phyloP scores from a whole-genome alignment of 805 yeast genomes.

The Saccharomycopsis oosterbeekiorum region DNA sequence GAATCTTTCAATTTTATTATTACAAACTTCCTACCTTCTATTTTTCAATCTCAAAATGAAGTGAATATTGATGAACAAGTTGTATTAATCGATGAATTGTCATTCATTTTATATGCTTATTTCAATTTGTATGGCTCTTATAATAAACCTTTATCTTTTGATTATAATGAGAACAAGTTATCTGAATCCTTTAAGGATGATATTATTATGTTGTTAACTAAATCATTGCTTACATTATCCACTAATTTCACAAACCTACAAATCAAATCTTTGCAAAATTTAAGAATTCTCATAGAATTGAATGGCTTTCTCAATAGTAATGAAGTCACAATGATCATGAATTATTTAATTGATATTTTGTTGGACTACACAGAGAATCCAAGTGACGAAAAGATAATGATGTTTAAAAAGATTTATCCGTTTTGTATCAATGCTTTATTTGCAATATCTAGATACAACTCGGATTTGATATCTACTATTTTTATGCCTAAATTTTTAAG shows the following conservation, averaged over 20 bases:
- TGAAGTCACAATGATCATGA: conserved; percentile 55
- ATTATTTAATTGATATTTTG: conserved; percentile 54
- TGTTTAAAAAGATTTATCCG: conserved; percentile 9
- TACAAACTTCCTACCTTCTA: conserved; percentile 15
- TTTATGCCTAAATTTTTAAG: conserved; percentile 14
- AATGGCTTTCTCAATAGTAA: conserved; percentile 37
- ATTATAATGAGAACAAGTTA: conserved; percentile 23
- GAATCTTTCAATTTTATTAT: conserved; percentile 39
- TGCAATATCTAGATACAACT: conserved; percentile 5
- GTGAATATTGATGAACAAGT: conserved; percentile 45
- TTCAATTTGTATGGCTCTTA: conserved; percentile 30
- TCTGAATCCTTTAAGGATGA: conserved; percentile 51
- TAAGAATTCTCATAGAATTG: conserved; percentile 46
- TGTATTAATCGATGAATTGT: conserved; percentile 46
- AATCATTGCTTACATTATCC: conserved; percentile 57
- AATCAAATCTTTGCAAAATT: conserved; percentile 53
- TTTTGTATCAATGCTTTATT: conserved; percentile 3
- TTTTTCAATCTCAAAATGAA: not conserved
- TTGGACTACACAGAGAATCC: conserved; percentile 28
- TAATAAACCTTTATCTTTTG: not conserved
- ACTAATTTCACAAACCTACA: conserved; percentile 60
- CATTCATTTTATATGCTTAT: conserved; percentile 46
- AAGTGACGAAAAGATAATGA: not conserved
- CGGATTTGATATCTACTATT: conserved; percentile 10
- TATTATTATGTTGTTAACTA: conserved; percentile 56